Evolutionary conservation across 2,329 filamentous ascomycete species (phyloP), one percentile per base, ranked within the genome.

Genomic region (Zymoseptoria passerinii): DNA sequence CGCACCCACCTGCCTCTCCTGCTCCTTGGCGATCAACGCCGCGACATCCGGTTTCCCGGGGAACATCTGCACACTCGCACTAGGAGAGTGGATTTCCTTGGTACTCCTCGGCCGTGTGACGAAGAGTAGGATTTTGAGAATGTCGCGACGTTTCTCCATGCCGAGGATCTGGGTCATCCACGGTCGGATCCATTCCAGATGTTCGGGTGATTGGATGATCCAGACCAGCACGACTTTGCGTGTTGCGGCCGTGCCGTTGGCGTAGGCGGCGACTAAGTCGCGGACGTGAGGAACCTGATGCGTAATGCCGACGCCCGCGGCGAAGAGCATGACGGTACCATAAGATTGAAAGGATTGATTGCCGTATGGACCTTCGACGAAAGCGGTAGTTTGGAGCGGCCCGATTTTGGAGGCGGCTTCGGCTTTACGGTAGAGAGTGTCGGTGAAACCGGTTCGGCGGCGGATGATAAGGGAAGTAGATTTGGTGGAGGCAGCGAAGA

Each of bases 251-350:
- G 85, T 91, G 59, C 66, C 87, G 83, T 89, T 75, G 77, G 79
- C 78, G 78, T 83, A 68, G 73, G 78, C 74, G 53, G 73, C 72
- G 49, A 80, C 76, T 18, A 80, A 74, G 59, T 94, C 87, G 57
- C 85, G 86, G 8, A 96, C 82, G 72, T 95, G 95, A 35, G 91
- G 89, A 28, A 97, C 83, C 72, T 95, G 91, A 73, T 97, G 92
- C 0, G 92, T 96, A 75, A 99, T 97, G 62, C 94, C 94, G 4
- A 94, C 91, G 58, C 92, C 90, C 58, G 91, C 92, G 10, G 92
- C 92, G 70, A 96, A 91, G 58, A 99, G 86, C 63, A 99, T 83
- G 50, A 87, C 85, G 50, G 95, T 94, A 48, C 94, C 92, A 74
- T 96, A 97, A 7, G 92, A 96, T 73, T 91, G 86, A 63, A 97